Evolutionary conservation across 345 rosid genomes (phyloP).

Genomic region (Pistacia vera): DNA sequence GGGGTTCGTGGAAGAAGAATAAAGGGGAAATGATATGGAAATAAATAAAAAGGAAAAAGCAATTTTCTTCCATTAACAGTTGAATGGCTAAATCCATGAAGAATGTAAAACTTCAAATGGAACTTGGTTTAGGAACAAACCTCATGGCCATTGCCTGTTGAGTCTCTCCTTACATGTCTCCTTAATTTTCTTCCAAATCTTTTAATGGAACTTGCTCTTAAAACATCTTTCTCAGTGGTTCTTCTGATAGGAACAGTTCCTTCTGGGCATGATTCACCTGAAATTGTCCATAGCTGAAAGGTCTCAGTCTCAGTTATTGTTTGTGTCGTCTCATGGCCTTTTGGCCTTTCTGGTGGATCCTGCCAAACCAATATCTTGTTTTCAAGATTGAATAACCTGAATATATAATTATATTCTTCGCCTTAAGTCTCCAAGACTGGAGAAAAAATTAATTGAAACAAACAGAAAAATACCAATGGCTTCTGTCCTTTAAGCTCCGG

Average conservation of each 20-base stretch:
- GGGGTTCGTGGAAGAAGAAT: constrained; percentile 1
- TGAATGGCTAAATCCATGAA: constrained; percentile 24
- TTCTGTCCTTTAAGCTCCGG: constrained; percentile 75
- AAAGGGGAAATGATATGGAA: not conserved
- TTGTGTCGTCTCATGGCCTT: constrained; percentile 43
- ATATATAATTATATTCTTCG: not conserved
- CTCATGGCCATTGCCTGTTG: constrained; percentile 92
- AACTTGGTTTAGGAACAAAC: constrained; percentile 31
- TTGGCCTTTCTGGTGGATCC: constrained; percentile 73
- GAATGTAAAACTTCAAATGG: not conserved
- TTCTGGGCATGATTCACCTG: constrained; percentile 82
- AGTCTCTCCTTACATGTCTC: constrained; percentile 84
- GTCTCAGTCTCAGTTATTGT: constrained; percentile 26
- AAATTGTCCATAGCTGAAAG: constrained; percentile 75
- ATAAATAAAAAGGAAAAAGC: too few relatives aligned
- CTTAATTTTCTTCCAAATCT: constrained; percentile 73
- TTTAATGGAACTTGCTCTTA: constrained; percentile 66
- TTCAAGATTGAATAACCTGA: not conserved
- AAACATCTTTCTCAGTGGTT: constrained; percentile 66
- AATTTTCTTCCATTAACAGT: constrained; percentile 22
- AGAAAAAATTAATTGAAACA: not conserved
- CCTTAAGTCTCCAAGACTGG: not conserved
- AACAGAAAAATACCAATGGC: constrained; percentile 52
- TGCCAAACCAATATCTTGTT: constrained; percentile 29
- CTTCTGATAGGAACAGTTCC: constrained; percentile 92